These are phyloP conservation scores for Neotropicomus parvogracilis DNA, from an alignment of 1,284 basidiomycete species.

Conservation along the genomic window DNA sequence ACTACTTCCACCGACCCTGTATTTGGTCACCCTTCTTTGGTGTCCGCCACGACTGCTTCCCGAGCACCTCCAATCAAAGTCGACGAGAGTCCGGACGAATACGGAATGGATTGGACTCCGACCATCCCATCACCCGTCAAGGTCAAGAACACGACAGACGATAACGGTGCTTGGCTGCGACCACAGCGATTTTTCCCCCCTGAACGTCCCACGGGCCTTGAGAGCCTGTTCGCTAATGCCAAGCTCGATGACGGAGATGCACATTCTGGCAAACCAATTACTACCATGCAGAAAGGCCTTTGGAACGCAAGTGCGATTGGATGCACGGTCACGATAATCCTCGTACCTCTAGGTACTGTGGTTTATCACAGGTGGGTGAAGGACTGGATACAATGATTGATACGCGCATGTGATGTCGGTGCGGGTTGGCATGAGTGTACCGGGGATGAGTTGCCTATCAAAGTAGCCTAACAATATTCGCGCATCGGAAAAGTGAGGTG, in stretches of 20 bases:
- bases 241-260: constrained; percentile 47
- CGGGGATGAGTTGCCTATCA: constrained; percentile 8
- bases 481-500: background rate
- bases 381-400: constrained; percentile 24
- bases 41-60: constrained; percentile 23
- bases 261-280: background rate
- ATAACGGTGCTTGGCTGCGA: constrained; percentile 50
- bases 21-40: constrained; percentile 63
- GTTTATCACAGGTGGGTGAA: constrained; percentile 22
- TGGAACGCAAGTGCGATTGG: constrained; percentile 19
- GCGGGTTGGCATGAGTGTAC: constrained; percentile 6
- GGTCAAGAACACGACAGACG: constrained; percentile 14
- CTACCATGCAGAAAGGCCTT: background rate
- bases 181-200: constrained; percentile 73
- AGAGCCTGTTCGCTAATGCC: constrained; percentile 66
- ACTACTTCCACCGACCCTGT: constrained; percentile 45
- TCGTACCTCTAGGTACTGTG: constrained; percentile 29
- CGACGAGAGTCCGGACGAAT: constrained; percentile 39
- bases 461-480: constrained; percentile 10
- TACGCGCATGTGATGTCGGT: constrained; percentile 11
- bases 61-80: constrained; percentile 17
- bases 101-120: constrained; percentile 72
- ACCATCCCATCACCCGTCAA: constrained; percentile 37
- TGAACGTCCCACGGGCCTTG: constrained; percentile 73
- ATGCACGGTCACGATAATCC: constrained; percentile 35